A percentile compares a stretch with the other conserved stretches of the same genome.
Evolutionary conservation across 2,329 filamentous ascomycete genomes (phyloP).

Genomic region (Pseudogymnoascus sp.): DNA sequence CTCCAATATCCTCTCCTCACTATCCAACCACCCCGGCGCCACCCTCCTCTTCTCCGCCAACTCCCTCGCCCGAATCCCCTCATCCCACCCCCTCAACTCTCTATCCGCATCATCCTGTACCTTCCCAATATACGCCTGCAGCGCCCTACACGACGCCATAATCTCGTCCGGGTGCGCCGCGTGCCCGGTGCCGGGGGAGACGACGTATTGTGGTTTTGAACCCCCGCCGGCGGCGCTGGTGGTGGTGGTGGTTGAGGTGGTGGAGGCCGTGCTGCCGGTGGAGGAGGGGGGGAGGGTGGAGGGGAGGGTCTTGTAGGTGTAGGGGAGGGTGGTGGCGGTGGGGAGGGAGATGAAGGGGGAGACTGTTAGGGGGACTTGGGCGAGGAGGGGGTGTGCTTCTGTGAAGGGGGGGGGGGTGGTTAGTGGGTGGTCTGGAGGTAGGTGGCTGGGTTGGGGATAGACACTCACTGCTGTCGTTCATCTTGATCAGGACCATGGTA

Average conservation of each 20-base stretch:
- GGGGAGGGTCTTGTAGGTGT: conserved; percentile 87
- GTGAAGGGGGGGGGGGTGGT: neutral
- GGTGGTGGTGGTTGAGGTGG: conserved; percentile 37
- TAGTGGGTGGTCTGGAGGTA: neutral
- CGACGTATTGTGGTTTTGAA: conserved; percentile 63
- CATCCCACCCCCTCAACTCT: conserved; percentile 62
- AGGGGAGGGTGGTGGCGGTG: conserved; percentile 81
- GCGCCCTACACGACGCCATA: conserved; percentile 66
- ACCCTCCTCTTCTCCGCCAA: conserved; percentile 71
- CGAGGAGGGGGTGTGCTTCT: conserved; percentile 79
- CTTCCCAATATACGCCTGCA: conserved; percentile 66
- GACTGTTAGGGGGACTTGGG: conserved; percentile 86
- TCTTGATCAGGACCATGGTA: conserved; percentile 11
- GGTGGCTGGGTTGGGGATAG: neutral
- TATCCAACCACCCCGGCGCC: conserved; percentile 74
- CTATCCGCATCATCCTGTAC: conserved; percentile 59
- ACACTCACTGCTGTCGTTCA: conserved; percentile 25
- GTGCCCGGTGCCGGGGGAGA: conserved; percentile 62
- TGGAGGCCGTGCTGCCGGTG: too few species aligned
- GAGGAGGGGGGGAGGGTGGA: conserved; percentile 73
- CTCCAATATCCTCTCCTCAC: conserved; percentile 58
- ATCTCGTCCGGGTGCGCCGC: conserved; percentile 84
- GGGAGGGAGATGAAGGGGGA: conserved; percentile 91
- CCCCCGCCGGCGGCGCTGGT: conserved; percentile 31
- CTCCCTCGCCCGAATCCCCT: conserved; percentile 54